Evolutionary conservation across 2,329 filamentous ascomycete species (phyloP).

Genomic region (Colletotrichum caudatum): DNA sequence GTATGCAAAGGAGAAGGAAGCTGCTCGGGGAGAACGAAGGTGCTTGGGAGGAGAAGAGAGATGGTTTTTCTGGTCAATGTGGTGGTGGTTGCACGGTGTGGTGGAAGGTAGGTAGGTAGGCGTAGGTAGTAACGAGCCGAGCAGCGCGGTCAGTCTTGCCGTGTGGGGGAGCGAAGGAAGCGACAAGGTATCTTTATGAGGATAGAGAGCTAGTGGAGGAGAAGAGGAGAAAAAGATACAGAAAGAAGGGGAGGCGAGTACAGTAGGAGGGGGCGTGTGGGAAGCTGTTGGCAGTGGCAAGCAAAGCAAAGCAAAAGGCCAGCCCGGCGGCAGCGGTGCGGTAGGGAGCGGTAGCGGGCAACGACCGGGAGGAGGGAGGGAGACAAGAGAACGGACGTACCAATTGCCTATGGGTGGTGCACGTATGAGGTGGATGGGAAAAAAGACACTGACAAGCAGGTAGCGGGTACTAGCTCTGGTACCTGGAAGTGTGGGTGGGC

Average conservation of each 20-base stretch:
- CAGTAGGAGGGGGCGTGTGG: background rate
- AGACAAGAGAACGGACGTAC: too few species aligned
- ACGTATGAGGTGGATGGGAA: too few species aligned
- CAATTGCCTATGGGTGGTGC: too few species aligned
- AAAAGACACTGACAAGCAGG: too few species aligned
- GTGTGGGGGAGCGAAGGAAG: constrained; percentile 19
- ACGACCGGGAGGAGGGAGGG: too few species aligned
- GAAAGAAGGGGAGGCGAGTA: constrained; percentile 5
- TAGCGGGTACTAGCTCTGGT: too few species aligned
- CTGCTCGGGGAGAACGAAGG: background rate
- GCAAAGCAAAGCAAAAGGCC: constrained; percentile 14
- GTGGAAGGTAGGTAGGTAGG: too few species aligned
- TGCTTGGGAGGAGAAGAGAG: background rate
- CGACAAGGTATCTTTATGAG: constrained; percentile 31
- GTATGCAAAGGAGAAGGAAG: too few species aligned
- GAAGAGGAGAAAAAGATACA: constrained; percentile 34
- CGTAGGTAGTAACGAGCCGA: too few species aligned
- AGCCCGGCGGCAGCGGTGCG: constrained; percentile 10
- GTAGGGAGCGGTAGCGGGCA: constrained; percentile 11
- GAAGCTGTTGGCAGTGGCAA: constrained; percentile 35
- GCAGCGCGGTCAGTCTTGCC: too few species aligned
- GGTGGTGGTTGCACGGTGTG: too few species aligned
- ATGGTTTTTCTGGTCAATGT: background rate
- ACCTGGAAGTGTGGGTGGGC: too few species aligned
- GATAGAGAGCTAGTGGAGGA: constrained; percentile 10